These are phyloP conservation scores for Tulasnella sp. DNA, from an alignment of 768 basidiomycete genomes.

Conservation along the genomic window DNA sequence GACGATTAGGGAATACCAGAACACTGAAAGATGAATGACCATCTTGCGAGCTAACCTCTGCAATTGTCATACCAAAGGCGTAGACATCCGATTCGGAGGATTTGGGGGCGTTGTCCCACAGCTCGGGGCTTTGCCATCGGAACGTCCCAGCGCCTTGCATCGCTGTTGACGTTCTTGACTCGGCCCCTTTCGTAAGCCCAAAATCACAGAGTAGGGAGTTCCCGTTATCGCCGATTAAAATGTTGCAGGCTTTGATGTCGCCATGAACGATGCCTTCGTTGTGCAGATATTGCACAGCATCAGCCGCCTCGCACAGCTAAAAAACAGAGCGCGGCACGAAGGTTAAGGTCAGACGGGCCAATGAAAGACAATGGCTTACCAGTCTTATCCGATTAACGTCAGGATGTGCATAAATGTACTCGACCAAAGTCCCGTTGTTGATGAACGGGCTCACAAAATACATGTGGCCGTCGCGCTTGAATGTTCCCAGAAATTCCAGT, in stretches of 20 bases:
- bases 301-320: not conserved
- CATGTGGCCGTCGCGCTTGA: not conserved
- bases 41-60: not conserved
- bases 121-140: constrained; percentile 9
- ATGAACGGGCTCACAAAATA: not conserved
- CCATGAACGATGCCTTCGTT: not conserved
- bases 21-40: too few species aligned
- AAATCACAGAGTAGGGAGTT: not conserved
- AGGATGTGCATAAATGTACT: not conserved
- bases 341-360: not conserved
- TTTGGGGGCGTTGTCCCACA: not conserved
- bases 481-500: not conserved
- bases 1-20: too few species aligned
- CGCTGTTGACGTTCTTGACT: not conserved
- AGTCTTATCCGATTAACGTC: not conserved
- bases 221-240: not conserved
- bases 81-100: constrained; percentile 1
- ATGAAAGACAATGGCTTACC: not conserved
- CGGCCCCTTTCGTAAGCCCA: not conserved
- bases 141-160: constrained; percentile 14
- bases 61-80: constrained; percentile 15
- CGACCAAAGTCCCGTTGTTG: not conserved
- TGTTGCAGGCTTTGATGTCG: not conserved
- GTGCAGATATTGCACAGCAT: not conserved
- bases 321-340: not conserved